Percentiles rank a stretch among this genome's conserved stretches.
These are phyloP conservation scores for Cryoendolithus antarcticus DNA, from an alignment of 2,329 filamentous ascomycete species.

Conservation along the genomic window DNA sequence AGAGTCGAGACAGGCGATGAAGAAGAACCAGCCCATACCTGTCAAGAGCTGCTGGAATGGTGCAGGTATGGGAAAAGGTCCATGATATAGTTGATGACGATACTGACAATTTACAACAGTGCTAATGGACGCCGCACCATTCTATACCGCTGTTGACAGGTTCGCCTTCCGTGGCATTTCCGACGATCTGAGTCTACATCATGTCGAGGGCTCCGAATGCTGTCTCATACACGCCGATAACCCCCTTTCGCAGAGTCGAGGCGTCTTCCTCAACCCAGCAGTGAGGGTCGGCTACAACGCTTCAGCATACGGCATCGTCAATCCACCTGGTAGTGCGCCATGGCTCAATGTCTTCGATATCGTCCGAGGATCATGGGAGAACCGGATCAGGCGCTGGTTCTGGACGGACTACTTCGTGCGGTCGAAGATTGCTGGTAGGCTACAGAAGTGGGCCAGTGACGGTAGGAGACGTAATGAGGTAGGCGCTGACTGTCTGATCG, in stretches of 20 bases:
- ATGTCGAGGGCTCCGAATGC: constrained; percentile 68
- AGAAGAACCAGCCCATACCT: constrained; percentile 40
- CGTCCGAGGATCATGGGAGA: constrained; percentile 46
- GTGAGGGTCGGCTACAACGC: constrained; percentile 55
- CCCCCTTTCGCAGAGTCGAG: constrained; percentile 37
- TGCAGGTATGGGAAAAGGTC: constrained; percentile 2
- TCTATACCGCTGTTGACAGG: constrained; percentile 29
- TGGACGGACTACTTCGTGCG: constrained; percentile 23
- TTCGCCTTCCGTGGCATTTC: constrained; percentile 53
- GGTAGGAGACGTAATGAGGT: constrained; percentile 20
- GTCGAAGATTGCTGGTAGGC: constrained; percentile 11
- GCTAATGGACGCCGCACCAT: constrained; percentile 43
- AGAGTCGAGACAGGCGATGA: constrained; percentile 42
- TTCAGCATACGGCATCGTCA: constrained; percentile 38
- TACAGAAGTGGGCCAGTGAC: constrained; percentile 9
- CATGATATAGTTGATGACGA: no score
- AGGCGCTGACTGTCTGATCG: constrained; percentile 17
- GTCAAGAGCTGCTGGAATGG: constrained; percentile 59
- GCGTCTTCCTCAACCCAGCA: constrained; percentile 57
- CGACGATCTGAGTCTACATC: constrained; percentile 45
- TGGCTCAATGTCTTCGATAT: constrained; percentile 29
- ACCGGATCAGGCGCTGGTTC: constrained; percentile 39
- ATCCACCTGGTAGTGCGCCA: constrained; percentile 8
- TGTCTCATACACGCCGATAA: constrained; percentile 68
- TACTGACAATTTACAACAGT: constrained; percentile 7